Conservation (phyloP, 2,329 filamentous ascomycete species). For the Tothia fuscella region DNA sequence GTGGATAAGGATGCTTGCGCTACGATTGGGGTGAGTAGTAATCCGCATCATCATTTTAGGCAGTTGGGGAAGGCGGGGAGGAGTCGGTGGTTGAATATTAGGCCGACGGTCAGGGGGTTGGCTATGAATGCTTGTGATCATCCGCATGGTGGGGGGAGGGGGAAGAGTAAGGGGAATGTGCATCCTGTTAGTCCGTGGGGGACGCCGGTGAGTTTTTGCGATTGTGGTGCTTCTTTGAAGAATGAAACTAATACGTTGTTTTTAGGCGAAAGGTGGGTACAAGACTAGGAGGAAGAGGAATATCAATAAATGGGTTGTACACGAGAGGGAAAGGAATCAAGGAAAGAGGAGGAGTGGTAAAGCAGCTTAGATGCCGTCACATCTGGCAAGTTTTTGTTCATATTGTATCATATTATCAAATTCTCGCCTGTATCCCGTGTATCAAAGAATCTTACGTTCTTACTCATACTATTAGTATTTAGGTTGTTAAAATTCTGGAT, state of each 20-base stretch:
- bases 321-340: conserved; percentile 73
- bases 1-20: conserved; percentile 89
- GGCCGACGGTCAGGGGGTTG: conserved; percentile 90
- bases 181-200: conserved; percentile 96
- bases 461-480: too few relatives aligned
- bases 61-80: conserved; percentile 93
- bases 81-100: conserved; percentile 83
- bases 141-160: conserved; percentile 96
- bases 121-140: conserved; percentile 98
- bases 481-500: too few relatives aligned
- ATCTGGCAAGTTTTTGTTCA: too few relatives aligned
- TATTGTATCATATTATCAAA: too few relatives aligned
- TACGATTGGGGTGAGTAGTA: conserved; percentile 89
- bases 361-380: too few relatives aligned
- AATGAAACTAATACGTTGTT: conserved; percentile 6
- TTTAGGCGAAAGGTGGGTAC: conserved; percentile 65
- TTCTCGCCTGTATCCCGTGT: too few relatives aligned
- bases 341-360: conserved; percentile 63
- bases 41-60: conserved; percentile 78
- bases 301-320: conserved; percentile 82
- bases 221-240: conserved; percentile 12
- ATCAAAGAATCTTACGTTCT: too few relatives aligned
- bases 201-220: conserved; percentile 60
- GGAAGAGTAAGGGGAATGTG: conserved; percentile 98
- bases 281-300: conserved; percentile 87